Evolutionary conservation across 192 early-diverging fungal genomes (phyloP).

Genomic region (Rhizophlyctis rosea): DNA sequence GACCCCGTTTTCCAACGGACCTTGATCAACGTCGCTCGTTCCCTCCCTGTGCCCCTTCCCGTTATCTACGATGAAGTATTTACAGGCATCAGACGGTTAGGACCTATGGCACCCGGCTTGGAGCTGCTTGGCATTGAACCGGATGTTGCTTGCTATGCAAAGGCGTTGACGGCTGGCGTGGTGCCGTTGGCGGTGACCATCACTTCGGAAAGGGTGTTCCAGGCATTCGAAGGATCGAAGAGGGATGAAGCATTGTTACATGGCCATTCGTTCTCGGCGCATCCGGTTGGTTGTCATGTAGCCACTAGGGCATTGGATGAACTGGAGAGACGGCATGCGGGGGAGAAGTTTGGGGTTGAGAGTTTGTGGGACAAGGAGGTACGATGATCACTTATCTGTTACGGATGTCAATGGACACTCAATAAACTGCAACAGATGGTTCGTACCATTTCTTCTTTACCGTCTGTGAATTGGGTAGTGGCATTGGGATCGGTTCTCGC

Average conservation of each 20-base stretch:
- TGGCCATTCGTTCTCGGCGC: slow-evolving; percentile 81
- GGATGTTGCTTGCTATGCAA: slow-evolving; percentile 76
- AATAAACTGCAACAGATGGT: slow-evolving; percentile 3
- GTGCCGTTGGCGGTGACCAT: slow-evolving; percentile 69
- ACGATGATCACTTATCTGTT: neutral
- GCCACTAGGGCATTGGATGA: slow-evolving; percentile 55
- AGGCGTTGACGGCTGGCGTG: slow-evolving; percentile 72
- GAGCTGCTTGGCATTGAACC: slow-evolving; percentile 62
- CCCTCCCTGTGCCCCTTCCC: slow-evolving; percentile 38
- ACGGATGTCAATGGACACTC: neutral
- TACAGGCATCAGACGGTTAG: slow-evolving; percentile 65
- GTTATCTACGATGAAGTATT: slow-evolving; percentile 85
- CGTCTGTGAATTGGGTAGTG: slow-evolving; percentile 62
- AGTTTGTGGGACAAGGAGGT: slow-evolving; percentile 40
- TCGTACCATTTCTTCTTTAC: slow-evolving; percentile 49
- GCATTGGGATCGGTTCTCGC: slow-evolving; percentile 67
- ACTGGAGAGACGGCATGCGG: slow-evolving; percentile 32
- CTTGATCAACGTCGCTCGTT: slow-evolving; percentile 42
- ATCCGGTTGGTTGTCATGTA: slow-evolving; percentile 76
- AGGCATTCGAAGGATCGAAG: slow-evolving; percentile 57
- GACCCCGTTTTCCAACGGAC: slow-evolving; percentile 73
- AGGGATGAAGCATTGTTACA: slow-evolving; percentile 74
- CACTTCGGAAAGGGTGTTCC: slow-evolving; percentile 60
- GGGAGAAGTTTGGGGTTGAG: slow-evolving; percentile 5
- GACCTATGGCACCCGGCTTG: slow-evolving; percentile 42